Evolutionary conservation across 1,284 basidiomycete genomes (phyloP).

Genomic region (Cutaneotrichosporon sp.): DNA sequence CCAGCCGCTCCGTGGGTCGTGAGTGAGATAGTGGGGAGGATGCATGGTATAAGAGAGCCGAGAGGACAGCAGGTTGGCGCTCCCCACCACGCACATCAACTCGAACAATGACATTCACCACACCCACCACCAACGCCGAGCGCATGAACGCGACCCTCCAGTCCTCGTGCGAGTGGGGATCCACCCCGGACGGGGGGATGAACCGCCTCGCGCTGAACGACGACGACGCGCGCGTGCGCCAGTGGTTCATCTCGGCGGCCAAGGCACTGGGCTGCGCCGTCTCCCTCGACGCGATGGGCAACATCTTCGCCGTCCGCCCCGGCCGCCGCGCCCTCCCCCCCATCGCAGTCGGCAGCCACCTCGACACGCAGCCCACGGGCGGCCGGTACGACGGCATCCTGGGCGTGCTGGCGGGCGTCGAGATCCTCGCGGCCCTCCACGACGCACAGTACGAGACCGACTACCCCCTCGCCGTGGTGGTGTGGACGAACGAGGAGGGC

Average conservation of each 20-base stretch:
- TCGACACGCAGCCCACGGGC: slow-evolving; percentile 41
- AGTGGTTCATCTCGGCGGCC: slow-evolving; percentile 40
- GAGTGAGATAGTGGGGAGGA: neutral
- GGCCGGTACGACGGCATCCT: slow-evolving; percentile 43
- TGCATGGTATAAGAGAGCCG: neutral
- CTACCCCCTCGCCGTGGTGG: slow-evolving; percentile 24
- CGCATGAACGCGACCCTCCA: slow-evolving; percentile 44
- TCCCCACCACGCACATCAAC: too few species aligned
- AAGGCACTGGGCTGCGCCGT: slow-evolving; percentile 39
- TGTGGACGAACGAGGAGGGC: slow-evolving; percentile 36
- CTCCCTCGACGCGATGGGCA: slow-evolving; percentile 41
- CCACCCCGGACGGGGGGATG: slow-evolving; percentile 19
- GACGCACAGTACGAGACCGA: slow-evolving; percentile 19
- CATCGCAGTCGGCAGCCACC: slow-evolving; percentile 36
- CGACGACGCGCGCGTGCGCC: slow-evolving; percentile 37
- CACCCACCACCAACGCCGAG: slow-evolving; percentile 20
- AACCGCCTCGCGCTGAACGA: slow-evolving; percentile 38
- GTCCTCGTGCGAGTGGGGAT: slow-evolving; percentile 40
- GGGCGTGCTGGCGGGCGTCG: slow-evolving; percentile 32
- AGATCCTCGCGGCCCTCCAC: slow-evolving; percentile 26
- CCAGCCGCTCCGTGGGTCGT: too few species aligned
- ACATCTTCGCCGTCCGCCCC: slow-evolving; percentile 42
- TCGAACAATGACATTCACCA: slow-evolving; percentile 9
- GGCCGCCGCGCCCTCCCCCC: slow-evolving; percentile 30
- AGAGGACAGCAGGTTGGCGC: too few species aligned